Conservation (phyloP, 163 green algal genomes). For the Coccomyxa subellipsoidea region DNA sequence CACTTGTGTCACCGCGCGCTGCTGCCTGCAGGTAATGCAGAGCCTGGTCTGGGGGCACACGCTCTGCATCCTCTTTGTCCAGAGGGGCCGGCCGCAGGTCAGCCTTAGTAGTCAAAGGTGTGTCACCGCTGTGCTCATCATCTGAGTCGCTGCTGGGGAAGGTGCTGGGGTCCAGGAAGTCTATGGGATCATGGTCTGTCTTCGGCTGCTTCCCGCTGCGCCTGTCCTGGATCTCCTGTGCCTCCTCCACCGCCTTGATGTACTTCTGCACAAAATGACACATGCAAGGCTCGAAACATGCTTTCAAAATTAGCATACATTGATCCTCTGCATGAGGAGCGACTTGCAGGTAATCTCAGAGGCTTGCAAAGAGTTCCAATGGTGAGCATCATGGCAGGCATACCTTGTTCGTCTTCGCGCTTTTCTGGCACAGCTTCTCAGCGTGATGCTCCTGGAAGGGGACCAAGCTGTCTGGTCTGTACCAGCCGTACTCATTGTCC, state of each 20-base stretch:
- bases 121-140: not conserved
- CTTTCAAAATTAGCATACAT: too few relatives aligned
- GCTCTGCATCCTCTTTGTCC: not conserved
- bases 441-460: not conserved
- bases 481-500: constrained; percentile 18
- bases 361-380: too few relatives aligned
- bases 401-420: not conserved
- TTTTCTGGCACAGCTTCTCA: not conserved
- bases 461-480: not conserved
- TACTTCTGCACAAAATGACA: constrained; percentile 6
- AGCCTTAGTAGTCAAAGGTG: not conserved
- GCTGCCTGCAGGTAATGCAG: not conserved
- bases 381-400: too few relatives aligned
- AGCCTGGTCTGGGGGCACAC: not conserved
- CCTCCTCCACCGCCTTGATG: constrained; percentile 16
- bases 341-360: too few relatives aligned
- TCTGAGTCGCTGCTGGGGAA: not conserved
- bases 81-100: not conserved
- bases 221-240: constrained; percentile 17
- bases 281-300: not conserved
- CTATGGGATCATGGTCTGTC: constrained; percentile 11
- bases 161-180: constrained; percentile 16
- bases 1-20: not conserved
- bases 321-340: too few relatives aligned
- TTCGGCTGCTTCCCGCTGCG: not conserved